Evolutionary conservation across 345 rosid genomes (phyloP).

Genomic region (Rhizophora apiculata): DNA sequence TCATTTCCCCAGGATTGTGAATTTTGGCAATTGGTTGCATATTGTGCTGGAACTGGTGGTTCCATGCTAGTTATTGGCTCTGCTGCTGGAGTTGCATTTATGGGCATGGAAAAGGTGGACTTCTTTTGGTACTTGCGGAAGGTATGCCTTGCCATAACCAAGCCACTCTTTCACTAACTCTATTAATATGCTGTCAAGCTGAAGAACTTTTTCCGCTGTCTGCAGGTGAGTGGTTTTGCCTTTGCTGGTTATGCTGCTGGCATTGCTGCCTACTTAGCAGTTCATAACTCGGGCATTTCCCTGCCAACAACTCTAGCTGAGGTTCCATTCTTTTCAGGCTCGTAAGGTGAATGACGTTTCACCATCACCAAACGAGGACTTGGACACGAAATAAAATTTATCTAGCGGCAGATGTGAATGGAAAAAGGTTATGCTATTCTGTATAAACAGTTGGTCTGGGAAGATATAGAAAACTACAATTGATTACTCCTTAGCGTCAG

Average conservation of each 20-base stretch:
- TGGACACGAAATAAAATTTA: neutral
- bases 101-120: constrained; percentile 99
- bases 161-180: neutral
- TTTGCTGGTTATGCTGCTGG: constrained; percentile 64
- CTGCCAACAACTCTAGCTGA: constrained; percentile 30
- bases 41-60: constrained; percentile 93
- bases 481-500: neutral
- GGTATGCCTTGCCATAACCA: constrained; percentile 52
- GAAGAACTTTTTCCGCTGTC: constrained; percentile 6
- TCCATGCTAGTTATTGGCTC: constrained; percentile 63
- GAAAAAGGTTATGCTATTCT: neutral
- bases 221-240: constrained; percentile 91
- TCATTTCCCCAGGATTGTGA: constrained; percentile 79
- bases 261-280: constrained; percentile 29
- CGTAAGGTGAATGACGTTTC: constrained; percentile 53
- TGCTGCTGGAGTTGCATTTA: constrained; percentile 94
- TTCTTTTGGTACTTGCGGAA: constrained; percentile 94
- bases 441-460: neutral
- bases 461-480: neutral
- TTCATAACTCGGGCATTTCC: constrained; percentile 20
- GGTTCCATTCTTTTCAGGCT: constrained; percentile 26
- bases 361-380: neutral
- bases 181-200: neutral
- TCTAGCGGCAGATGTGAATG: neutral
- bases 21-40: constrained; percentile 96